phyloP scores from a whole-genome alignment of 805 yeast species.

The Zygosaccharomyces siamensis region DNA sequence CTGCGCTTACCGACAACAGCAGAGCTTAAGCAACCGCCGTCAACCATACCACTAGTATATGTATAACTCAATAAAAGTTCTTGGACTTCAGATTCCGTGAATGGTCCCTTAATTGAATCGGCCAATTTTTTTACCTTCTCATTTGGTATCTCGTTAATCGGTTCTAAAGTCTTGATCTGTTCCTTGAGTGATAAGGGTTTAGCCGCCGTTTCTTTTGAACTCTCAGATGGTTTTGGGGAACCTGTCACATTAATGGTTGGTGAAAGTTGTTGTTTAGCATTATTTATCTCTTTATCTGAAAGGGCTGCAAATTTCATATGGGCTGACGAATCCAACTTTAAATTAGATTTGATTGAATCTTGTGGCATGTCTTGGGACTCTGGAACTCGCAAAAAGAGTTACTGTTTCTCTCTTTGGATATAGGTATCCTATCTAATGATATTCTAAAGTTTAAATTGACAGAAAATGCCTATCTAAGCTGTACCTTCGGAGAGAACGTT shows the following conservation, averaged over 20 bases:
- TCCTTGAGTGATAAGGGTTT: slow-evolving; percentile 4
- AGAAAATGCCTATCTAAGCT: background rate
- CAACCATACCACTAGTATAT: slow-evolving; percentile 4
- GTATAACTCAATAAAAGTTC: slow-evolving; percentile 13
- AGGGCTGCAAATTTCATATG: background rate
- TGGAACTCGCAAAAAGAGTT: slow-evolving; percentile 12
- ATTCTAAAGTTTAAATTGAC: background rate
- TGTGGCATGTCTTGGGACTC: slow-evolving; percentile 7
- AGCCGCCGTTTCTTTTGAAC: slow-evolving; percentile 7
- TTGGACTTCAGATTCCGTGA: slow-evolving; percentile 19
- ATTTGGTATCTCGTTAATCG: slow-evolving; percentile 16
- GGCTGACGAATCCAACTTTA: background rate
- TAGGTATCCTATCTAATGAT: background rate
- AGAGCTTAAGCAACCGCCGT: background rate
- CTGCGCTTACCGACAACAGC: background rate
- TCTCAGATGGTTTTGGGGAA: background rate
- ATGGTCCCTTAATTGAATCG: slow-evolving; percentile 8
- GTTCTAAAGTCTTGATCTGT: slow-evolving; percentile 10
- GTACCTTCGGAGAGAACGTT: background rate
- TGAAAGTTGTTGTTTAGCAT: background rate
- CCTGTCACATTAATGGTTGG: background rate
- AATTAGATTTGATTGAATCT: background rate
- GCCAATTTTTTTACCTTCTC: slow-evolving; percentile 9
- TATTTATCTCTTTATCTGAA: background rate
- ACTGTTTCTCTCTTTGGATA: slow-evolving; percentile 16